Conservation (phyloP, 2,329 filamentous ascomycete species). For the Aspergillus ustus region DNA sequence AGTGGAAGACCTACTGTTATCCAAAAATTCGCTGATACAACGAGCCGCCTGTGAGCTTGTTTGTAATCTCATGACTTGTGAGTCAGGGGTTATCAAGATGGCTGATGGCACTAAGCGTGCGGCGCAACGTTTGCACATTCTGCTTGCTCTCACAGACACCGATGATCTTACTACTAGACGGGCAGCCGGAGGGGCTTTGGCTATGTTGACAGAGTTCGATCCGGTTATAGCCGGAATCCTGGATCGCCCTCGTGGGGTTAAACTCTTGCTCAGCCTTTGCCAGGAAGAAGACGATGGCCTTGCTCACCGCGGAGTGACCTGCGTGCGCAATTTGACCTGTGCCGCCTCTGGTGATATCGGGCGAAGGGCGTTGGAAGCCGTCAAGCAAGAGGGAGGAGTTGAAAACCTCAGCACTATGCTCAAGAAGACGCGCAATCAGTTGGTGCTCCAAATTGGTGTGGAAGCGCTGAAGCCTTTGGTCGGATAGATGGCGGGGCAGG, state of each 20-base stretch:
- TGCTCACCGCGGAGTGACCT: conserved; percentile 72
- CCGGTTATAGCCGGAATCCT: conserved; percentile 73
- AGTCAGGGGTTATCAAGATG: conserved; percentile 51
- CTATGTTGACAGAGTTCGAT: conserved; percentile 80
- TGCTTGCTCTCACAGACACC: conserved; percentile 85
- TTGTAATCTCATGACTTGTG: conserved; percentile 73
- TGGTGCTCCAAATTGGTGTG: conserved; percentile 72
- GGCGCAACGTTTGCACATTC: conserved; percentile 75
- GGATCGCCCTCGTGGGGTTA: conserved; percentile 71
- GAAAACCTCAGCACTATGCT: conserved; percentile 72
- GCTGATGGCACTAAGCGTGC: conserved; percentile 66
- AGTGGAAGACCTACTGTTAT: conserved; percentile 83
- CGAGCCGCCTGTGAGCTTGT: conserved; percentile 86
- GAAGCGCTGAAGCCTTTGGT: conserved; percentile 73
- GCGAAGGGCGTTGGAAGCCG: conserved; percentile 60
- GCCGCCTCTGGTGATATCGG: conserved; percentile 68
- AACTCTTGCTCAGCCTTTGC: conserved; percentile 80
- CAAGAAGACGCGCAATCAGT: conserved; percentile 68
- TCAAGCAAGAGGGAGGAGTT: conserved; percentile 67
- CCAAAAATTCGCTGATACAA: conserved; percentile 73
- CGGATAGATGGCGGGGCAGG: conserved; percentile 33
- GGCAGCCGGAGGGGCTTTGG: conserved; percentile 86
- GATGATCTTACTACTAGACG: conserved; percentile 79
- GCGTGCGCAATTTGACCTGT: conserved; percentile 72
- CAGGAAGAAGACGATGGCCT: conserved; percentile 64